A percentile compares a stretch with the other conserved stretches of the same genome.
phyloP scores from a whole-genome alignment of 805 yeast species.

The Suhomyces tanzawaensis region DNA sequence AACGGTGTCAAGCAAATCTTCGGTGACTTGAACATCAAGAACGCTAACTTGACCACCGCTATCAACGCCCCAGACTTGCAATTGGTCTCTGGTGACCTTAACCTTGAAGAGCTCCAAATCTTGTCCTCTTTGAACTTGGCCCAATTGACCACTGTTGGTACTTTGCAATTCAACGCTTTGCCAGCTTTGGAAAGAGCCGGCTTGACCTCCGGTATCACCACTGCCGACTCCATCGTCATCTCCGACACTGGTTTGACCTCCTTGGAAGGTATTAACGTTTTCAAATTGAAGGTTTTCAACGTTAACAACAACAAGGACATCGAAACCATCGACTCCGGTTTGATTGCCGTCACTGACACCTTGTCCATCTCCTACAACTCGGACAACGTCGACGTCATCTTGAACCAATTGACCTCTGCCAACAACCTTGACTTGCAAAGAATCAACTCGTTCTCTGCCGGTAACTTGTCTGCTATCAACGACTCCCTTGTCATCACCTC shows the following conservation, averaged over 20 bases:
- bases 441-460: constrained; percentile 69
- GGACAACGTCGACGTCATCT: constrained; percentile 63
- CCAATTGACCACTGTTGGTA: constrained; percentile 74
- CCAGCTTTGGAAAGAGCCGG: constrained; percentile 76
- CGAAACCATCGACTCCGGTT: constrained; percentile 65
- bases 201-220: constrained; percentile 66
- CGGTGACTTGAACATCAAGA: constrained; percentile 69
- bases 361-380: constrained; percentile 86
- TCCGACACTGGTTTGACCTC: constrained; percentile 72
- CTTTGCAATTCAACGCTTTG: constrained; percentile 75
- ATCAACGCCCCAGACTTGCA: constrained; percentile 79
- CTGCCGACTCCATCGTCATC: constrained; percentile 66
- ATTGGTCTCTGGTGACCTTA: constrained; percentile 69
- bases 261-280: constrained; percentile 62
- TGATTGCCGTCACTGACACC: constrained; percentile 69
- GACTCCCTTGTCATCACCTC: constrained; percentile 78
- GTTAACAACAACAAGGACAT: constrained; percentile 89
- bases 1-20: constrained; percentile 72
- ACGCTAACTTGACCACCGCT: constrained; percentile 59
- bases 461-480: constrained; percentile 68
- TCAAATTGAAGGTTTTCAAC: constrained; percentile 53
- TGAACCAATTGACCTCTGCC: constrained; percentile 77
- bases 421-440: constrained; percentile 84
- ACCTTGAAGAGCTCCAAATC: constrained; percentile 60
- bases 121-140: constrained; percentile 73